A percentile compares a stretch with the other conserved stretches of the same genome.
These are phyloP conservation scores for Pichia sp. DNA, from an alignment of 1,139 yeast species.

Conservation along the genomic window DNA sequence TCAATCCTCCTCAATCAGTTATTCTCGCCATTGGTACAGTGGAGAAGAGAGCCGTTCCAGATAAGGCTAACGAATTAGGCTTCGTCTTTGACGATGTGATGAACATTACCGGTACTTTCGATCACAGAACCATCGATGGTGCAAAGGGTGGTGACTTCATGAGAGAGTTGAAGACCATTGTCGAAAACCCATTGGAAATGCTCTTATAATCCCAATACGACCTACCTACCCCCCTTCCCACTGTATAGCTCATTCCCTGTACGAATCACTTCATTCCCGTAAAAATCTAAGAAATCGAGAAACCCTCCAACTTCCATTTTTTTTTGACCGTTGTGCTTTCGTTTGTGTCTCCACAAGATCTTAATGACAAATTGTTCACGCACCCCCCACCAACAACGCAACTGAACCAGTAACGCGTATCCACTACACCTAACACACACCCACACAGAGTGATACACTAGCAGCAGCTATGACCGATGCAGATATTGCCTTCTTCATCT, in stretches of 20 bases:
- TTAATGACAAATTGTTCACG: too few relatives aligned
- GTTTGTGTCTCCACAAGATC: too few relatives aligned
- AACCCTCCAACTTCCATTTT: too few relatives aligned
- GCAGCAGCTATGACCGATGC: too few relatives aligned
- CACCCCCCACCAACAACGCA: too few relatives aligned
- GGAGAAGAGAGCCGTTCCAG: constrained; percentile 90
- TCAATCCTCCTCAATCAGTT: constrained; percentile 96
- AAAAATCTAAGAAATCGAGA: too few relatives aligned
- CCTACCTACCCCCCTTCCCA: background rate
- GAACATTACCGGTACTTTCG: constrained; percentile 92
- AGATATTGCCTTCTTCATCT: too few relatives aligned
- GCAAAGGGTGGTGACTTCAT: constrained; percentile 97
- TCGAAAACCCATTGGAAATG: constrained; percentile 95
- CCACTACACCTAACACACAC: too few relatives aligned
- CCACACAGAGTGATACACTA: too few relatives aligned
- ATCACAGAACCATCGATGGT: constrained; percentile 96
- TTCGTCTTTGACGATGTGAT: constrained; percentile 88
- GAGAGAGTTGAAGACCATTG: constrained; percentile 80
- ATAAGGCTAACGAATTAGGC: constrained; percentile 84
- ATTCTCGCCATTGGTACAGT: constrained; percentile 92
- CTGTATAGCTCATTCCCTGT: background rate
- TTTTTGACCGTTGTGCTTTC: too few relatives aligned
- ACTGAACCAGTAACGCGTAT: too few relatives aligned
- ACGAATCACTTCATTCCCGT: too few relatives aligned
- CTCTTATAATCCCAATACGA: constrained; percentile 44